Conservation (phyloP, 2,329 filamentous ascomycete species). For the Onygenales sp. region DNA sequence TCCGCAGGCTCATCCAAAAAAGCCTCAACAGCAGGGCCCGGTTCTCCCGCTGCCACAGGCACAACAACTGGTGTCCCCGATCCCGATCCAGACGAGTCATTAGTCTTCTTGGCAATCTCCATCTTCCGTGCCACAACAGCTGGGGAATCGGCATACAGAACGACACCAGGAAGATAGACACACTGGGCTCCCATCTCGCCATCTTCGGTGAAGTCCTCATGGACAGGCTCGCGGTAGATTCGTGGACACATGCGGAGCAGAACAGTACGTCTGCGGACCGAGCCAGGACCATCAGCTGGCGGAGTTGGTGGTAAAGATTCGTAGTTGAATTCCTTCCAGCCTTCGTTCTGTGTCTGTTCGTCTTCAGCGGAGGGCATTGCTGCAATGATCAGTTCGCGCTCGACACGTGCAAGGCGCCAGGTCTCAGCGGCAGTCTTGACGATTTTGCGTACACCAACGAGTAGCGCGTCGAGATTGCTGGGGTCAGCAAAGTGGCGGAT, state of each 20-base stretch:
- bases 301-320: slow-evolving; percentile 2
- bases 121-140: slow-evolving; percentile 29
- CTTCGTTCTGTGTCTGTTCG: slow-evolving; percentile 24
- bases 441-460: slow-evolving; percentile 43
- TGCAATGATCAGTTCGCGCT: slow-evolving; percentile 46
- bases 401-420: slow-evolving; percentile 49
- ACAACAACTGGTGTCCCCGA: not conserved
- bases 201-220: slow-evolving; percentile 37
- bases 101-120: slow-evolving; percentile 27
- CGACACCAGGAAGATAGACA: slow-evolving; percentile 41
- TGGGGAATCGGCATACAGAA: slow-evolving; percentile 42
- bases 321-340: slow-evolving; percentile 26
- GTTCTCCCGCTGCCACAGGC: not conserved
- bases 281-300: not conserved
- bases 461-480: slow-evolving; percentile 41
- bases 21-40: not conserved
- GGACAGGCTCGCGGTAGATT: slow-evolving; percentile 43
- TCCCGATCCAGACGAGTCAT: slow-evolving; percentile 3
- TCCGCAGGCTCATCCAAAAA: not conserved
- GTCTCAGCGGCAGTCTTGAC: slow-evolving; percentile 51
- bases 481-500: slow-evolving; percentile 46
- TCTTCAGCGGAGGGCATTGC: slow-evolving; percentile 37
- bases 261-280: slow-evolving; percentile 26
- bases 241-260: slow-evolving; percentile 44
- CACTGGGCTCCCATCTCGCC: slow-evolving; percentile 34